Evolutionary conservation across 345 rosid genomes (phyloP).

Genomic region (Citrus maxima): DNA sequence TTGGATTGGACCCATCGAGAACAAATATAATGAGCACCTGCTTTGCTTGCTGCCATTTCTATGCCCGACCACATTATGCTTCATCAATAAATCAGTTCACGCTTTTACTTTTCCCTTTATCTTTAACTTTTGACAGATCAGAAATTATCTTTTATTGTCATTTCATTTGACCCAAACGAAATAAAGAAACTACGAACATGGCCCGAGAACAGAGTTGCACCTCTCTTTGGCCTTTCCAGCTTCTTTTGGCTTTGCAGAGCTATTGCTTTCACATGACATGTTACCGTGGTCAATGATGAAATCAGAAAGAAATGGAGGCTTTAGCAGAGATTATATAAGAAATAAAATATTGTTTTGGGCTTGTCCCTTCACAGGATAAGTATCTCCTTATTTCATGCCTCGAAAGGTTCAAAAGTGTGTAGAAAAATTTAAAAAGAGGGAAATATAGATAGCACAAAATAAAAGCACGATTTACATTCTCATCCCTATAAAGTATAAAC

Average conservation of each 20-base stretch:
- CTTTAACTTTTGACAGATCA: neutral
- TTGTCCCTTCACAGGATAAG: too few relatives aligned
- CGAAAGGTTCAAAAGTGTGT: neutral
- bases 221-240: neutral
- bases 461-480: too few relatives aligned
- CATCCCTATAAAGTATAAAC: neutral
- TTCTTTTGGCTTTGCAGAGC: neutral
- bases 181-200: too few relatives aligned
- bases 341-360: too few relatives aligned
- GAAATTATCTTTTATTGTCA: neutral
- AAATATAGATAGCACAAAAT: neutral
- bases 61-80: neutral
- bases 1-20: slow-evolving; percentile 1
- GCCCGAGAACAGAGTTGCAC: neutral
- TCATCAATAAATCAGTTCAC: neutral
- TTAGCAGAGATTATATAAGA: neutral
- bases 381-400: neutral
- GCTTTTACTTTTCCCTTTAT: neutral
- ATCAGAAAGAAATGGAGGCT: neutral
- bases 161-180: neutral
- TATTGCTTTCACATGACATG: neutral
- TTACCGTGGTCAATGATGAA: neutral
- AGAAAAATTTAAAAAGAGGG: neutral
- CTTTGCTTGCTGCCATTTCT: neutral
- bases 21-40: neutral